Evolutionary conservation across 2,329 filamentous ascomycete genomes (phyloP).

Genomic region (Pyrenophora tritici-repentis): DNA sequence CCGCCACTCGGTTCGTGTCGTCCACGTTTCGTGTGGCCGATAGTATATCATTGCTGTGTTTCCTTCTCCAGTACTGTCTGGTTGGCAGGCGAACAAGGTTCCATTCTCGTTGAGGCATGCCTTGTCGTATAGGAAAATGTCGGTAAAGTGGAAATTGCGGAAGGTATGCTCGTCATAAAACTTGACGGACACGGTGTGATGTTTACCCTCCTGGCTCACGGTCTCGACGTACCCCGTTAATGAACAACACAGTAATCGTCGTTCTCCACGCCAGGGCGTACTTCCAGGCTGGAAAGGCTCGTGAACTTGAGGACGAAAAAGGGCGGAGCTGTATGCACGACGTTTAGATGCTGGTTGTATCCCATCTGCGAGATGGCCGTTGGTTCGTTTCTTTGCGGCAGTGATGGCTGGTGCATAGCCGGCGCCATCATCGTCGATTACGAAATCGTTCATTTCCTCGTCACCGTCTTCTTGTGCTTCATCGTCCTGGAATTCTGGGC

Average conservation of each 20-base stretch:
- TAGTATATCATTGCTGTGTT: conserved; percentile 89
- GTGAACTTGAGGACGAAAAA: conserved; percentile 71
- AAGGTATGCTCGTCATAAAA: conserved; percentile 95
- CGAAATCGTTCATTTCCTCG: conserved; percentile 72
- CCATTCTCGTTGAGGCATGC: conserved; percentile 87
- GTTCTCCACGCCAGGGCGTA: conserved; percentile 92
- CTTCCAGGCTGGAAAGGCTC: conserved; percentile 90
- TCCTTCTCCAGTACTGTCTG: conserved; percentile 51
- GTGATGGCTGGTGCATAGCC: conserved; percentile 74
- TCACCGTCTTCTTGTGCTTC: conserved; percentile 54
- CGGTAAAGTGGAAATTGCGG: conserved; percentile 95
- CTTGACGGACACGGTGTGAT: conserved; percentile 89
- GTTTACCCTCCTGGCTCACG: conserved; percentile 88
- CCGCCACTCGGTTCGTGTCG: conserved; percentile 85
- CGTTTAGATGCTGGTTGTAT: conserved; percentile 56
- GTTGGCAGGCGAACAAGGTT: conserved; percentile 80
- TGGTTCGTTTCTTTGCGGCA: conserved; percentile 65
- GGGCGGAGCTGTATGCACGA: conserved; percentile 51
- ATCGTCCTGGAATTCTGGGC: conserved; percentile 58
- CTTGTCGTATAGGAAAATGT: conserved; percentile 94
- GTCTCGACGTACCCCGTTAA: conserved; percentile 96
- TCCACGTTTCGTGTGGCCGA: conserved; percentile 96
- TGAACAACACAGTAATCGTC: conserved; percentile 92
- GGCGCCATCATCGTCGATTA: conserved; percentile 92
- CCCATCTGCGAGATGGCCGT: conserved; percentile 53